phyloP scores from a whole-genome alignment of 2,329 filamentous ascomycete genomes.

The Ascochyta lentis region DNA sequence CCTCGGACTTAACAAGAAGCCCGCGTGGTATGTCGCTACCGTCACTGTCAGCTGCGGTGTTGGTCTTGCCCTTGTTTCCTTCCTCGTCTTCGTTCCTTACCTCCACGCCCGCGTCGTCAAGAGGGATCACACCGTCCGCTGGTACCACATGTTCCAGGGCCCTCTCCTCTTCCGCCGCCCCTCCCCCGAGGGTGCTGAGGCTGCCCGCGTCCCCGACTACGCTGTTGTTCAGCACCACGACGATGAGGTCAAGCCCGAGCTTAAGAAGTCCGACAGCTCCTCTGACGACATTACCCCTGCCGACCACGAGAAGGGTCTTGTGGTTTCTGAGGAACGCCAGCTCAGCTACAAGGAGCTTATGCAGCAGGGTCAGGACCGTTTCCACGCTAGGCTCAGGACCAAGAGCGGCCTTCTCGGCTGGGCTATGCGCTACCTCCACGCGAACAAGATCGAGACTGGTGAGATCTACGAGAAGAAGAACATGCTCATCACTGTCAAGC shows the following conservation, averaged over 20 bases:
- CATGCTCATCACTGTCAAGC: constrained; percentile 67
- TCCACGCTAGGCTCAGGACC: constrained; percentile 69
- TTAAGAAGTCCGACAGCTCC: constrained; percentile 38
- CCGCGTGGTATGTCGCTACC: constrained; percentile 69
- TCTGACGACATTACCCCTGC: constrained; percentile 37
- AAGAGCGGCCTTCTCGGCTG: constrained; percentile 75
- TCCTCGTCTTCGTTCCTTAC: constrained; percentile 76
- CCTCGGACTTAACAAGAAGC: constrained; percentile 70
- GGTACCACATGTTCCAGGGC: constrained; percentile 67
- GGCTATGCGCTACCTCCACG: constrained; percentile 78
- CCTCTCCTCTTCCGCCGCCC: constrained; percentile 65
- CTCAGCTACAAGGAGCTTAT: constrained; percentile 68
- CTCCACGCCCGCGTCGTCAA: constrained; percentile 72
- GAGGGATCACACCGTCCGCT: constrained; percentile 69
- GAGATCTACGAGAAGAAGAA: constrained; percentile 78
- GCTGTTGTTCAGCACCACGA: constrained; percentile 72
- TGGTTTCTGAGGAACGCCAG: constrained; percentile 57
- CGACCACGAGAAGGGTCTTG: constrained; percentile 37
- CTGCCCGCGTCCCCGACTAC: constrained; percentile 73
- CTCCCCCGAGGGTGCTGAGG: constrained; percentile 59
- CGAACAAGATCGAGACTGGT: constrained; percentile 75
- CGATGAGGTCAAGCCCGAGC: constrained; percentile 48
- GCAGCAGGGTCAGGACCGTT: constrained; percentile 61
- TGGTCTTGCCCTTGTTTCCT: constrained; percentile 65
- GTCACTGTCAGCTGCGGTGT: constrained; percentile 70